Evolutionary conservation across 371 early-diverging fungal genomes (phyloP), one percentile per base, ranked within the genome.

Genomic region (Blakeslea trispora): DNA sequence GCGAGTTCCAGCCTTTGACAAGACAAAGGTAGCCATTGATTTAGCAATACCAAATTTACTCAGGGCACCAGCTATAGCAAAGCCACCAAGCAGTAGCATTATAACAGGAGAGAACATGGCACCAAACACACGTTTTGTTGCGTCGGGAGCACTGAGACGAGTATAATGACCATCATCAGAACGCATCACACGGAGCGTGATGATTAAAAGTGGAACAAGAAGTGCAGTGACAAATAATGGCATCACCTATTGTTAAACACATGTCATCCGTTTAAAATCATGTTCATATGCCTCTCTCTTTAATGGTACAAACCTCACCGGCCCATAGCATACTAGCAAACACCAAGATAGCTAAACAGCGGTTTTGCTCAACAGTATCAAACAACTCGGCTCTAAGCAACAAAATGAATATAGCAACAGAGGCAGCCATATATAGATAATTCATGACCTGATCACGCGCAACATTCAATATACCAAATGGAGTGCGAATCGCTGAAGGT

Each of bases 161-260:
- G 69, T 71, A 40, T 59, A 64, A 3, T 70, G 59, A 11, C 65
- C 77, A 50, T 79, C 81, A 55, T 83, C 80, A 7, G 74, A 63
- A 32, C 91, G 87, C 83, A 94, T 83, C 35, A 96, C 93, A 17
- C 90, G 84, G 44, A 96, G 66, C 57, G 85, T 66, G 0, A 97
- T 93, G 5, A 94, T 87, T 47, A 96, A 65, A 14, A 96, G 72
- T 1, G 98, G 98, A 28, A 98, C 87, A 44, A 92, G 64, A 41
- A 97, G 61, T 10, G 94, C 89, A 13, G 98, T 98, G 28, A 93
- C 94, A 69, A 93, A 96, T 31, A 98, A 74, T 3, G 97, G 98
- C 69, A 98, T 82, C n/a, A 88, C 87, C 87, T 96, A 57, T 18
- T 17, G 6, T 44, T 28, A 51, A 34, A 6, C 21, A 5, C 19